A percentile compares a stretch with the other conserved stretches of the same genome.
phyloP scores from a whole-genome alignment of 768 basidiomycete genomes.

The Russula earlei region DNA sequence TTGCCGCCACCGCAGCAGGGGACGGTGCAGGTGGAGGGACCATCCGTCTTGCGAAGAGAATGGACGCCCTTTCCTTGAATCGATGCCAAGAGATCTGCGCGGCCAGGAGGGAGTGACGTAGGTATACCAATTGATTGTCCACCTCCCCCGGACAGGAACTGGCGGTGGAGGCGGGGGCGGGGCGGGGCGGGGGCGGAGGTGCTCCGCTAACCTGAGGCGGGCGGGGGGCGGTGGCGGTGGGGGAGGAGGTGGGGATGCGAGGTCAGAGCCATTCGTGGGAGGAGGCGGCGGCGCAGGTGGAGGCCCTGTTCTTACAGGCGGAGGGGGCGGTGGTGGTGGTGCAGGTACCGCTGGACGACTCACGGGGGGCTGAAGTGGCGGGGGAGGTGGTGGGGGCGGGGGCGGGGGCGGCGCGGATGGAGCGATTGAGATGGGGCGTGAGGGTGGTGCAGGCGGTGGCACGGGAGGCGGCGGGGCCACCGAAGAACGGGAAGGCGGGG shows the following conservation, averaged over 20 bases:
- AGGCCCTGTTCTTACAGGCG: slow-evolving; percentile 13
- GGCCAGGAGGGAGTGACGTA: slow-evolving; percentile 49
- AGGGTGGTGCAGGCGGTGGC: slow-evolving; percentile 28
- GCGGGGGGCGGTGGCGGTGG: slow-evolving; percentile 25
- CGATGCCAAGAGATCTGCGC: slow-evolving; percentile 59
- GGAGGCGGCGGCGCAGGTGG: slow-evolving; percentile 24
- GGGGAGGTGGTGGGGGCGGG: slow-evolving; percentile 31
- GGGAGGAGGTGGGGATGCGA: slow-evolving; percentile 29
- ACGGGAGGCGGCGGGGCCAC: slow-evolving; percentile 24
- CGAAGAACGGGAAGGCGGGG: slow-evolving; percentile 29
- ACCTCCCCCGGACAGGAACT: slow-evolving; percentile 42
- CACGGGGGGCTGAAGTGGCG: slow-evolving; percentile 31
- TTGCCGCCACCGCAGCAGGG: slow-evolving; percentile 28
- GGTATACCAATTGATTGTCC: slow-evolving; percentile 21
- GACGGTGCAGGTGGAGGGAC: slow-evolving; percentile 20
- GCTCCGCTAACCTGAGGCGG: slow-evolving; percentile 24
- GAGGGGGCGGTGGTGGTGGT: slow-evolving; percentile 23
- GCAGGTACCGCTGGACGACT: slow-evolving; percentile 19
- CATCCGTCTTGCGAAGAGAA: slow-evolving; percentile 52
- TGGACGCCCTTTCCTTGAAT: slow-evolving; percentile 78
- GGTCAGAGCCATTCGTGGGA: slow-evolving; percentile 25
- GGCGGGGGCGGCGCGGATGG: slow-evolving; percentile 26
- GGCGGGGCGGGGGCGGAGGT: slow-evolving; percentile 37
- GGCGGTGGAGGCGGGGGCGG: slow-evolving; percentile 35
- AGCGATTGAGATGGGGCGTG: slow-evolving; percentile 24